A percentile compares a stretch with the other conserved stretches of the same genome.
phyloP scores from a whole-genome alignment of 352 stramenopile species.

The Sclerospora graminicola region DNA sequence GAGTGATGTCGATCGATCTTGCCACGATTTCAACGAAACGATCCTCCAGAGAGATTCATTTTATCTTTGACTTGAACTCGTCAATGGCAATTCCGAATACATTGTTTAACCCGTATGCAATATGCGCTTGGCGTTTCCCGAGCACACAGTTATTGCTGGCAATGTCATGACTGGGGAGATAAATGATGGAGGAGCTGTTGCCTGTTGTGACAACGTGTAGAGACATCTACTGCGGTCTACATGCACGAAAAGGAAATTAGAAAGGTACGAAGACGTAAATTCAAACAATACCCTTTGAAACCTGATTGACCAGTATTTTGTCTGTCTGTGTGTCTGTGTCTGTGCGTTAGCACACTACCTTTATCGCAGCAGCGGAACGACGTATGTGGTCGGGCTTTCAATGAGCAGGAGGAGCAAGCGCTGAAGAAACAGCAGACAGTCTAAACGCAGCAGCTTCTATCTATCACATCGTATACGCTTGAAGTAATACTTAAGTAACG shows the following conservation, averaged over 20 bases:
- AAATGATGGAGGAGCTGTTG: constrained; percentile 88
- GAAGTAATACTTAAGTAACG: too few species aligned
- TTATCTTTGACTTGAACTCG: constrained; percentile 88
- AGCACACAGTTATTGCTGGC: constrained; percentile 86
- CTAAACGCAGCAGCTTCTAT: constrained; percentile 5
- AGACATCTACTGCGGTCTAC: constrained; percentile 86
- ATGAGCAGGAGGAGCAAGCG: constrained; percentile 58
- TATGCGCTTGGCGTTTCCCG: constrained; percentile 42
- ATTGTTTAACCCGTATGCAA: constrained; percentile 76
- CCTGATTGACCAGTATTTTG: too few species aligned
- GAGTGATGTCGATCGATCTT: constrained; percentile 50
- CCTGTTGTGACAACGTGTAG: constrained; percentile 70
- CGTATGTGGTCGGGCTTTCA: constrained; percentile 77
- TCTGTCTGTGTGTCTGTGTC: too few species aligned
- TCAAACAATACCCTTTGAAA: too few species aligned
- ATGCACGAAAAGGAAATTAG: constrained; percentile 92
- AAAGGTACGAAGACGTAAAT: constrained; percentile 53
- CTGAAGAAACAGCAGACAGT: constrained; percentile 52
- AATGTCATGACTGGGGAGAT: constrained; percentile 90
- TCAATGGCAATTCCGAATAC: constrained; percentile 82
- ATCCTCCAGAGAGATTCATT: constrained; percentile 59
- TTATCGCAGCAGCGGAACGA: constrained; percentile 91
- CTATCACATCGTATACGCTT: too few species aligned
- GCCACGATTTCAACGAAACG: constrained; percentile 49
- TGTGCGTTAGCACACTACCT: constrained; percentile 86